Percentiles rank a stretch among this genome's conserved stretches.
Evolutionary conservation across 2,329 filamentous ascomycete species (phyloP).

Genomic region (Ceratocystis alfenasii): DNA sequence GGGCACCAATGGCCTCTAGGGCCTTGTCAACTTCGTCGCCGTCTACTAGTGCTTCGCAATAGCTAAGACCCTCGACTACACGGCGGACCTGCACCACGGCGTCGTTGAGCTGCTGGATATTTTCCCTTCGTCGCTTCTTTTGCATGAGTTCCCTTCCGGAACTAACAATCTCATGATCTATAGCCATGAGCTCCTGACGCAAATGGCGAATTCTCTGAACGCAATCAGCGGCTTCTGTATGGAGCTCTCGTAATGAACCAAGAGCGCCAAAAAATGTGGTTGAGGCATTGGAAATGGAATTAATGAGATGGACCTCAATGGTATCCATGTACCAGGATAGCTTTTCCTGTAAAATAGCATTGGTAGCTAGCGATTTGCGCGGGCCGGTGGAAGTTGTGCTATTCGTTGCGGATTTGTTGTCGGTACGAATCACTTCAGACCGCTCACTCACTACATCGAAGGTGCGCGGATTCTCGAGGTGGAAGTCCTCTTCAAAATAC

Average conservation of each 20-base stretch:
- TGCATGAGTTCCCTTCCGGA: slow-evolving; percentile 77
- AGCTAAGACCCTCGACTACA: slow-evolving; percentile 61
- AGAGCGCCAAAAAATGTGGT: slow-evolving; percentile 93
- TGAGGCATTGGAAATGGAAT: slow-evolving; percentile 88
- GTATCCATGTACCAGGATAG: slow-evolving; percentile 99
- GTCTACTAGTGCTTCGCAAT: slow-evolving; percentile 72
- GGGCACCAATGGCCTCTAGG: slow-evolving; percentile 59
- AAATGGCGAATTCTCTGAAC: slow-evolving; percentile 74
- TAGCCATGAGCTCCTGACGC: slow-evolving; percentile 61
- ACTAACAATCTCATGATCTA: slow-evolving; percentile 79
- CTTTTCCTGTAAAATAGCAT: slow-evolving; percentile 95
- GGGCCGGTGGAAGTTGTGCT: slow-evolving; percentile 39
- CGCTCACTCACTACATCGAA: slow-evolving; percentile 95
- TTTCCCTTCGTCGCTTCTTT: slow-evolving; percentile 69
- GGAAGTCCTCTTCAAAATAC: slow-evolving; percentile 92
- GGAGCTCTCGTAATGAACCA: slow-evolving; percentile 78
- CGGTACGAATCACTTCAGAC: slow-evolving; percentile 77
- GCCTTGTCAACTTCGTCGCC: slow-evolving; percentile 72
- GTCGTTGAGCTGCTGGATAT: slow-evolving; percentile 68
- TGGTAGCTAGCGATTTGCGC: slow-evolving; percentile 82
- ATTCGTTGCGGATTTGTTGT: slow-evolving; percentile 45
- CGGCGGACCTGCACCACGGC: slow-evolving; percentile 72
- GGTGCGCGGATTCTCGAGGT: slow-evolving; percentile 85
- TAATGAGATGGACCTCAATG: slow-evolving; percentile 91
- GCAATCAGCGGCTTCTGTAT: slow-evolving; percentile 83